Evolutionary conservation across 192 early-diverging fungal species (phyloP), one percentile per base, ranked within the genome.

Genomic region (Gryganskiella cystojenkinii): DNA sequence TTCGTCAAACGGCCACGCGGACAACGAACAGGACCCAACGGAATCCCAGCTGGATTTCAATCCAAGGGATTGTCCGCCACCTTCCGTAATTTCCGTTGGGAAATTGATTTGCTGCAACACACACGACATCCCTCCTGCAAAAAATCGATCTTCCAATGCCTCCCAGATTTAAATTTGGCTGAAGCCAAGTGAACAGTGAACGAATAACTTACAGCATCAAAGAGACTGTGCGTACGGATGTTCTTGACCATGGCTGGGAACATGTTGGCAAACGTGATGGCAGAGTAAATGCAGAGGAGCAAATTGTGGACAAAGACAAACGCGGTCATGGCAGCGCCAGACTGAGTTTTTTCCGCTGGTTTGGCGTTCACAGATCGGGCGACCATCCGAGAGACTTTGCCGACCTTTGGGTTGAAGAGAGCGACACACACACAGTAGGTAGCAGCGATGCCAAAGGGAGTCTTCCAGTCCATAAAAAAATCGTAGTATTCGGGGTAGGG

Each of bases 281-380:
- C 84, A 19, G 90, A 92, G 66, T 91, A 93, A 3, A 88, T 67
- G 24, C 82, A 84, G 37, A 94, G 81, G 15, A 80, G 25, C 25
- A 86, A 70, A 70, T 93, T 93, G 81, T 94, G 92, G n/a, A 89
- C 44, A 60, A 91, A 85, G 7, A 92, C 88, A 60, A 93, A 72
- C 25, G 80, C 72, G 52, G 86, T 92, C 84, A 94, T 88, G 34
- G 73, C 68, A 13, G 62, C 28, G 14, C 59, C 56, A 42, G 64
- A 67, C 56, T 64, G 15, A n/a, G 46, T 46, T 15, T 55, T 30
- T 45, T 42, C 9, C 15, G 28, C 14, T 9, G 33, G 24, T 37
- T 63, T 59, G 9, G 62, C 33, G 24, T 80, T 80, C 54, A 62
- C 70, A 37, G 62, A 66, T 34, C 74, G 70, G 17, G 84, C 82